phyloP scores from a whole-genome alignment of 2,329 filamentous ascomycete genomes.

The Epichloe uncinata region DNA sequence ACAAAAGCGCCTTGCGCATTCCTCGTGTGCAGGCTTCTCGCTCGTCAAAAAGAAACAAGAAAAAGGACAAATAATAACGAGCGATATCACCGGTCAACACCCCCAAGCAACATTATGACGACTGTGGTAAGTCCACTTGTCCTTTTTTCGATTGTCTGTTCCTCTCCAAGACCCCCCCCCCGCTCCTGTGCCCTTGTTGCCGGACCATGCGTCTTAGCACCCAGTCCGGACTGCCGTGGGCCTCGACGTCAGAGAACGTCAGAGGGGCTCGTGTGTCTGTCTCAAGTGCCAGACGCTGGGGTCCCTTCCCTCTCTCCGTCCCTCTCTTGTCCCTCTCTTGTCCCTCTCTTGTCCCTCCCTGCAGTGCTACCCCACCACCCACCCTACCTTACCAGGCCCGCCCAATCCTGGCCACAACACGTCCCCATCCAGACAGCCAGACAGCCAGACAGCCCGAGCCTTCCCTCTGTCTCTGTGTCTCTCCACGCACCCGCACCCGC shows the following conservation, averaged over 20 bases:
- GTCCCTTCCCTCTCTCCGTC: not conserved
- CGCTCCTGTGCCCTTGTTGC: not conserved
- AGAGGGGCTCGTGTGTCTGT: slow-evolving; percentile 26
- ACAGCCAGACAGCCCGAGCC: not conserved
- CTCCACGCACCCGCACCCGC: slow-evolving; percentile 6
- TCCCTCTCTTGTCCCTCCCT: not conserved
- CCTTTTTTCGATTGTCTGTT: slow-evolving; percentile 3
- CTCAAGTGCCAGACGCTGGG: slow-evolving; percentile 12
- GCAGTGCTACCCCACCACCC: too few species aligned
- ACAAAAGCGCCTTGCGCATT: not conserved
- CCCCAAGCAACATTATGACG: slow-evolving; percentile 16
- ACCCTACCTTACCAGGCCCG: not conserved
- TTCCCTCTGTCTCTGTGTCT: not conserved
- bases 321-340: too few species aligned
- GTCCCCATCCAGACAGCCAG: not conserved
- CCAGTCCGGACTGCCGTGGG: slow-evolving; percentile 1
- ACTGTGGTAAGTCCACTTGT: slow-evolving; percentile 22
- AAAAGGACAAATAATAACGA: too few species aligned
- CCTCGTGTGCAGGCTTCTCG: not conserved
- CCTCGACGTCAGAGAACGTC: slow-evolving; percentile 23
- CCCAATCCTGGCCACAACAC: not conserved
- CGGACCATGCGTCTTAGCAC: slow-evolving; percentile 2
- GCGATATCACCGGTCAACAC: not conserved
- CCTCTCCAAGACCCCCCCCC: not conserved
- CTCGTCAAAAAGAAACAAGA: too few species aligned